Evolutionary conservation across 139 green algal genomes (phyloP).

Genomic region (Eudorina sp.): DNA sequence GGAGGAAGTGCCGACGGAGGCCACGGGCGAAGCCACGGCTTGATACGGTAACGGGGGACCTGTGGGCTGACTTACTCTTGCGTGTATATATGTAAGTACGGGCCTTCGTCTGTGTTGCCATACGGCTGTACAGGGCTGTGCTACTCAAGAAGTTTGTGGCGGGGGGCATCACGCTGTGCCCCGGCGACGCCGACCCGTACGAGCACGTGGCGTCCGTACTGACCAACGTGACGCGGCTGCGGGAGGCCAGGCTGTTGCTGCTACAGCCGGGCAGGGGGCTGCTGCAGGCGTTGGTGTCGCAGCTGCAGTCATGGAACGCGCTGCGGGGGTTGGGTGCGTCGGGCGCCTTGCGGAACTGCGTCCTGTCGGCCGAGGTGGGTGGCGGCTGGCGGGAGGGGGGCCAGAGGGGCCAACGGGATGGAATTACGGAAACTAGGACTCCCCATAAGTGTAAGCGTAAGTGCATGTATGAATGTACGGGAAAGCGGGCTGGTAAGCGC

Average conservation of each 20-base stretch:
- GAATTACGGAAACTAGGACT: too few species aligned
- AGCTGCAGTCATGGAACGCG: conserved; percentile 46
- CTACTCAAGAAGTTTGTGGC: conserved; percentile 77
- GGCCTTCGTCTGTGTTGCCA: not conserved
- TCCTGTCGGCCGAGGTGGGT: conserved; percentile 60
- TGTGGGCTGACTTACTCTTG: too few species aligned
- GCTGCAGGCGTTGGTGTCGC: conserved; percentile 62
- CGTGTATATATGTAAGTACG: too few species aligned
- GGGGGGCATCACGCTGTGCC: conserved; percentile 37
- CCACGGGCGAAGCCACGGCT: too few species aligned
- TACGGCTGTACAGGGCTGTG: conserved; percentile 71
- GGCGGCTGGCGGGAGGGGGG: not conserved
- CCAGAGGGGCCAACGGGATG: too few species aligned
- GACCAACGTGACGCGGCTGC: conserved; percentile 80
- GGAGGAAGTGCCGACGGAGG: too few species aligned
- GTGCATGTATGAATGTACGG: too few species aligned
- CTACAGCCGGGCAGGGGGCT: conserved; percentile 79
- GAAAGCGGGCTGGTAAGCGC: too few species aligned
- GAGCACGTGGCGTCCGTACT: conserved; percentile 82
- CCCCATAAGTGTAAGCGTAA: too few species aligned
- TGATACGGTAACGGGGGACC: too few species aligned
- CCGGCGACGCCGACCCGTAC: conserved; percentile 51
- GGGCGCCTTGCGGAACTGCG: conserved; percentile 66
- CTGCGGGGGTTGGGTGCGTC: conserved; percentile 42
- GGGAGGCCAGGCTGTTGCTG: conserved; percentile 63